A percentile compares a stretch with the other conserved stretches of the same genome.
Evolutionary conservation across 805 yeast species (phyloP).

Genomic region (Torulaspora franciscae): DNA sequence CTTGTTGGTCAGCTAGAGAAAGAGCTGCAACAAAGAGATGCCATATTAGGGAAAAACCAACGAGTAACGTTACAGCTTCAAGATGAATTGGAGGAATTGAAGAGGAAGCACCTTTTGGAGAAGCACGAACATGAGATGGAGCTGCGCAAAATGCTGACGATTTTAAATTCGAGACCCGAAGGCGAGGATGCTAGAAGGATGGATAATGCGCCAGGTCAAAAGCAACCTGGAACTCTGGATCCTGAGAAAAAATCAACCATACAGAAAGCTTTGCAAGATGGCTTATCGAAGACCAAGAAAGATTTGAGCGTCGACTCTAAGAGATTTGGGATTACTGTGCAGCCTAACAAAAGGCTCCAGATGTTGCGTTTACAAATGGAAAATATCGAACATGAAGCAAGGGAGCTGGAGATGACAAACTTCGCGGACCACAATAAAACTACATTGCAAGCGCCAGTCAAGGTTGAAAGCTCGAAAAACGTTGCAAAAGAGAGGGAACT

Average conservation of each 20-base stretch:
- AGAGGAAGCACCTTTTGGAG: conserved; percentile 53
- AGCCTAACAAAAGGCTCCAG: conserved; percentile 72
- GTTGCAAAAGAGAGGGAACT: conserved; percentile 43
- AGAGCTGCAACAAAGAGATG: conserved; percentile 67
- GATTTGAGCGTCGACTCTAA: conserved; percentile 39
- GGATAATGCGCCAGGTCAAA: not conserved
- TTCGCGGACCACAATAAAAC: conserved; percentile 48
- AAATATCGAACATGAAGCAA: conserved; percentile 73
- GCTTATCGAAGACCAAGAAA: conserved; percentile 37
- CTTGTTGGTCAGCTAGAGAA: conserved; percentile 61
- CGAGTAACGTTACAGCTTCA: conserved; percentile 57
- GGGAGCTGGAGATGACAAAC: conserved; percentile 81
- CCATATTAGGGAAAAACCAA: conserved; percentile 58
- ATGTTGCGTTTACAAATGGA: conserved; percentile 81
- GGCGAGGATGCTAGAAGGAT: conserved; percentile 9
- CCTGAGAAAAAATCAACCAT: conserved; percentile 29
- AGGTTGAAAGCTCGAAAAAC: conserved; percentile 21
- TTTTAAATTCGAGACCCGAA: conserved; percentile 47
- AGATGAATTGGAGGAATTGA: conserved; percentile 62
- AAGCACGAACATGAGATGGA: conserved; percentile 74
- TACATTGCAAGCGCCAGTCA: conserved; percentile 15
- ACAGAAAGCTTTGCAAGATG: conserved; percentile 33
- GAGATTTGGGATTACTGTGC: conserved; percentile 43
- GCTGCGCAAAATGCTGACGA: conserved; percentile 64
- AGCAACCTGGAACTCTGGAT: conserved; percentile 21